Evolutionary conservation across 148 eudicot genomes (phyloP).

Genomic region (Rhododendron ovatum): DNA sequence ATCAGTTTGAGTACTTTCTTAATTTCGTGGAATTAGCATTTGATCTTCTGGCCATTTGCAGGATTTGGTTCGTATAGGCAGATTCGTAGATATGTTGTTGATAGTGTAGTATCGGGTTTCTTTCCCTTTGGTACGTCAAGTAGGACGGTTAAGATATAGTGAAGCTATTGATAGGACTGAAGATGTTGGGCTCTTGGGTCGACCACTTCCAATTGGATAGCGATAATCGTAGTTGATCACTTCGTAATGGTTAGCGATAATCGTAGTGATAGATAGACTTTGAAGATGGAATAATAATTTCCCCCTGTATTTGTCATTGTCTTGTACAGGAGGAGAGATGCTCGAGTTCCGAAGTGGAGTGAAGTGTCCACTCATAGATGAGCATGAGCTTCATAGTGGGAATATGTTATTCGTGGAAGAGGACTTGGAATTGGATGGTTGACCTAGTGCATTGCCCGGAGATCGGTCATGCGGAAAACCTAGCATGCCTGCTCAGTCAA

Average conservation of each 20-base stretch:
- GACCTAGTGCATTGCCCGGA: constrained; percentile 17
- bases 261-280: constrained; percentile 67
- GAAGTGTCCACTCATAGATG: constrained; percentile 21
- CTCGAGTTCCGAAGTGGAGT: constrained; percentile 31
- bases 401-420: constrained; percentile 23
- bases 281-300: constrained; percentile 73
- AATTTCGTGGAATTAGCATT: constrained; percentile 8
- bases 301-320: constrained; percentile 87
- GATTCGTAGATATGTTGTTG: background rate
- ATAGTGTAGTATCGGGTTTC: background rate
- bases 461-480: constrained; percentile 42
- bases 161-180: constrained; percentile 42
- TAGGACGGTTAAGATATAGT: constrained; percentile 35
- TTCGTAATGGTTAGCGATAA: constrained; percentile 70
- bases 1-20: constrained; percentile 5
- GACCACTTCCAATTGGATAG: constrained; percentile 58
- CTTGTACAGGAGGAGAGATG: constrained; percentile 88
- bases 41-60: background rate
- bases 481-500: constrained; percentile 18
- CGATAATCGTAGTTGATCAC: constrained; percentile 62
- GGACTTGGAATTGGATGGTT: constrained; percentile 22
- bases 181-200: constrained; percentile 50
- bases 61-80: constrained; percentile 7
- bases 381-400: constrained; percentile 24
- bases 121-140: constrained; percentile 15